Percentiles rank a stretch among this genome's conserved stretches.
These are phyloP conservation scores for Pyrenochaeta sp. DNA, from an alignment of 2,329 filamentous ascomycete genomes.

Conservation along the genomic window DNA sequence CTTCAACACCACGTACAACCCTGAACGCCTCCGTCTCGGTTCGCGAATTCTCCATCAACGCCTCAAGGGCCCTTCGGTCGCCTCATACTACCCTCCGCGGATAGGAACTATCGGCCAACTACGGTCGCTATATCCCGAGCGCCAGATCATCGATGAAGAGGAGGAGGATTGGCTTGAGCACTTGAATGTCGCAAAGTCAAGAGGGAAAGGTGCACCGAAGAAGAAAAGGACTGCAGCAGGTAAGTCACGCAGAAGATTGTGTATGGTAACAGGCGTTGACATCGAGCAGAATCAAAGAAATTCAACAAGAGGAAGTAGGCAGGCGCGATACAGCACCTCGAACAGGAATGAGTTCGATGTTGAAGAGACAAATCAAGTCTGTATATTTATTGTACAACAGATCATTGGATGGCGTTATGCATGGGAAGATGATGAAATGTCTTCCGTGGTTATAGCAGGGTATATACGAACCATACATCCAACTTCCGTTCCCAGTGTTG, in stretches of 20 bases:
- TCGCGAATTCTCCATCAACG: conserved; percentile 93
- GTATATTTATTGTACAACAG: conserved; percentile 26
- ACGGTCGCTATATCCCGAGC: conserved; percentile 72
- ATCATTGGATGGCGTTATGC: conserved; percentile 23
- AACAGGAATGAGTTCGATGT: not conserved
- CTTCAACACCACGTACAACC: conserved; percentile 93
- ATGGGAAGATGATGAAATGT: not conserved
- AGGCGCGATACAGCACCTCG: not conserved
- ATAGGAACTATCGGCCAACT: conserved; percentile 77
- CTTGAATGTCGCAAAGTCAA: conserved; percentile 58
- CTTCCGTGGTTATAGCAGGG: not conserved
- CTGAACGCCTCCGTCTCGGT: conserved; percentile 79
- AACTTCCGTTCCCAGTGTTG: not conserved
- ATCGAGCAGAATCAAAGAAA: conserved; percentile 53
- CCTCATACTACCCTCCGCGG: conserved; percentile 86
- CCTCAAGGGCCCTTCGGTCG: conserved; percentile 81
- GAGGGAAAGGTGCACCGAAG: conserved; percentile 88
- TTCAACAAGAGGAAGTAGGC: conserved; percentile 56
- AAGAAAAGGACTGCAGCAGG: conserved; percentile 76
- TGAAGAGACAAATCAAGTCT: conserved; percentile 1
- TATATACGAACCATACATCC: not conserved
- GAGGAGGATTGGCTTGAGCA: conserved; percentile 83
- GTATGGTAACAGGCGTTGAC: conserved; percentile 6
- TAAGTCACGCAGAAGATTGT: conserved; percentile 32
- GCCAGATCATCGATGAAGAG: conserved; percentile 75